Base-by-base conservation (phyloP, 768 basidiomycete genomes). In the Mycena vulgaris region DNA sequence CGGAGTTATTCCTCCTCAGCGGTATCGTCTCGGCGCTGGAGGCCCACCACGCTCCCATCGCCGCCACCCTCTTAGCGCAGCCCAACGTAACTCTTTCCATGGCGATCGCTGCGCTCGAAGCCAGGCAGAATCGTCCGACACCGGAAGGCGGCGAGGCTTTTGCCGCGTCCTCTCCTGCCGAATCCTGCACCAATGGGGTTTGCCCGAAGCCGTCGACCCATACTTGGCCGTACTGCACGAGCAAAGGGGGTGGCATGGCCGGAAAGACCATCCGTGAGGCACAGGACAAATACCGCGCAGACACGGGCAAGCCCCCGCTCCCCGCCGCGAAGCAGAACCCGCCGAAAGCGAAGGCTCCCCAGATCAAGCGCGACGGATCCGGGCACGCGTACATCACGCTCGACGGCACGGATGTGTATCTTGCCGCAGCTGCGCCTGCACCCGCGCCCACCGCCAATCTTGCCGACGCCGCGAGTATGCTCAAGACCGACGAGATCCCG, bases 211-310 rank as follows among this genome's bases (percentile, higher is more conserved):
- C 63, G 0, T 3, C 30, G 0, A 47, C 63, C 8, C 63, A 65
- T 11, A 47, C 63, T 2, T 65, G 63, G 63, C 53, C 53, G 14
- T 65, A 56, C 8, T 66, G 65, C 33, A 49, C 56, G 1, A 17
- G n/a, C 6, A n/a, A 19, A 10, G 56, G 65, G 25, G 65, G 65
- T 19, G 56, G 56, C 0, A 58, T 58, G 55, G 55, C 42, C 10
- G 64, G 64, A 2, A 39, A 51, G 27, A 45, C 30, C 7, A 21
- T 66, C 2, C 2, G n/a, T 0, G 55, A 58, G 35, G 56, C 64
- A 0, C 5, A n/a, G 16, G 21, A 0, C 1, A 37, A 30, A 10
- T 16, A 45, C 0, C 52, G 28, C 6, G 53, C 28, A 2, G 63
- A 47, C 40, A 51, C 21, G 5, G 31, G 31, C 5, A 63, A 33